phyloP scores from a whole-genome alignment of 768 basidiomycete species.

The Boletus pseudopeckii region DNA sequence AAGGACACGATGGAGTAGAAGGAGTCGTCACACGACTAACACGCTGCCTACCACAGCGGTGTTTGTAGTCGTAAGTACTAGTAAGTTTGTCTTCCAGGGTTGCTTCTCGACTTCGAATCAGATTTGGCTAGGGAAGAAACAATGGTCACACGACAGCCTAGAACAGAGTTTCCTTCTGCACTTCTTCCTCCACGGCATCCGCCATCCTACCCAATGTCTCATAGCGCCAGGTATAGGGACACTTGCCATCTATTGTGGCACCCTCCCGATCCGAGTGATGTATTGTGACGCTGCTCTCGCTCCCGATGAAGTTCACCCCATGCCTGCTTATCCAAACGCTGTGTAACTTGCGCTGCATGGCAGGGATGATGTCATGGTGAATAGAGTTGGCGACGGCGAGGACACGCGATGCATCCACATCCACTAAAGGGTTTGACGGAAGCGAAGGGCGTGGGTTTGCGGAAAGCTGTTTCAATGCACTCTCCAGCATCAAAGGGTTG shows the following conservation, averaged over 20 bases:
- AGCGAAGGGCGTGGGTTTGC: constrained; percentile 15
- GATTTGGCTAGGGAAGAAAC: neutral
- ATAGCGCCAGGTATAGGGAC: constrained; percentile 50
- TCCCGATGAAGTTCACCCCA: constrained; percentile 23
- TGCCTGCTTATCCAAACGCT: constrained; percentile 66
- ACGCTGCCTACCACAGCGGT: neutral
- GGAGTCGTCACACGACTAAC: neutral
- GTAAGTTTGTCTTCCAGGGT: neutral
- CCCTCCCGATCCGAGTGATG: constrained; percentile 24
- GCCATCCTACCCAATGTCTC: constrained; percentile 60
- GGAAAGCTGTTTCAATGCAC: constrained; percentile 27
- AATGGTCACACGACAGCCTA: neutral
- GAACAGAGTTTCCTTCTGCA: neutral
- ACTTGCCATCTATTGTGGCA: constrained; percentile 17
- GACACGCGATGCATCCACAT: constrained; percentile 41
- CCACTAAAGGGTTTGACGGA: constrained; percentile 15
- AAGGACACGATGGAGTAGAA: neutral
- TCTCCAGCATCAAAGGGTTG: constrained; percentile 40
- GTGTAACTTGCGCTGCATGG: constrained; percentile 49
- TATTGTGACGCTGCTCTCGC: constrained; percentile 37
- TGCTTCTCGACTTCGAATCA: constrained; percentile 1
- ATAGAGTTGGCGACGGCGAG: constrained; percentile 68
- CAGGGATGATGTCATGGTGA: constrained; percentile 63
- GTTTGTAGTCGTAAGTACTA: neutral
- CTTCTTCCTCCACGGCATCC: constrained; percentile 49